Evolutionary conservation across 2,329 filamentous ascomycete genomes (phyloP).

Genomic region (Xylaria sp.): DNA sequence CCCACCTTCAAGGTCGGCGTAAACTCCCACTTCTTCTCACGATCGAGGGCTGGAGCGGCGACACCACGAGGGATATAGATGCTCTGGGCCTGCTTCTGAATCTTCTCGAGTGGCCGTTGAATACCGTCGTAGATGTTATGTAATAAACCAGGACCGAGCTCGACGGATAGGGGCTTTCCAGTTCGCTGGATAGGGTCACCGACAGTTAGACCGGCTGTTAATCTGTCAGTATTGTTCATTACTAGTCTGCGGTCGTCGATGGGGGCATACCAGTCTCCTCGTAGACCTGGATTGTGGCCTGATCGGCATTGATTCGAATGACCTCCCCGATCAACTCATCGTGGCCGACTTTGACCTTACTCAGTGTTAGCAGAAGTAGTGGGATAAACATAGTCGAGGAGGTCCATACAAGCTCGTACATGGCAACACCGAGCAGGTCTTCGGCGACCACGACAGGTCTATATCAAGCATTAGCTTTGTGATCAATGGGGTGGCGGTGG

Average conservation of each 20-base stretch:
- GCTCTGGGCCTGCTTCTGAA: slow-evolving; percentile 79
- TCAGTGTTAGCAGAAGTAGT: slow-evolving; percentile 27
- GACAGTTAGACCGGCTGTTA: slow-evolving; percentile 87
- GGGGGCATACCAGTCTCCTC: slow-evolving; percentile 88
- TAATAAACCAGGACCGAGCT: slow-evolving; percentile 95
- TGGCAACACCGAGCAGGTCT: slow-evolving; percentile 98
- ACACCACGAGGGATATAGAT: slow-evolving; percentile 99
- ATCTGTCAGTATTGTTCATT: slow-evolving; percentile 13
- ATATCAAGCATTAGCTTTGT: slow-evolving; percentile 48
- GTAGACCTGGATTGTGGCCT: slow-evolving; percentile 98
- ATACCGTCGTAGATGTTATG: slow-evolving; percentile 99
- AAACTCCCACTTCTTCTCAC: slow-evolving; percentile 96
- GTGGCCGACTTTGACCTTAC: slow-evolving; percentile 87
- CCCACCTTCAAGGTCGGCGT: slow-evolving; percentile 91
- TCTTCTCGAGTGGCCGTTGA: slow-evolving; percentile 90
- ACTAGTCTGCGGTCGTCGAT: background rate
- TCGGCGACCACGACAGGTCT: slow-evolving; percentile 96
- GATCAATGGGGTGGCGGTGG: background rate
- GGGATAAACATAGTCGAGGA: background rate
- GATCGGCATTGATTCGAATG: slow-evolving; percentile 95
- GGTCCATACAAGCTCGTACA: slow-evolving; percentile 91
- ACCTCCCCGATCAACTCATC: slow-evolving; percentile 95
- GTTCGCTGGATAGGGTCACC: slow-evolving; percentile 92
- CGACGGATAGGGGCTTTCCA: slow-evolving; percentile 95
- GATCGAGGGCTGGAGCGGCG: slow-evolving; percentile 84